Percentiles rank a stretch among this genome's conserved stretches.
Conservation (phyloP, 75 land plant genomes). For the Sequoiadendron giganteum region DNA sequence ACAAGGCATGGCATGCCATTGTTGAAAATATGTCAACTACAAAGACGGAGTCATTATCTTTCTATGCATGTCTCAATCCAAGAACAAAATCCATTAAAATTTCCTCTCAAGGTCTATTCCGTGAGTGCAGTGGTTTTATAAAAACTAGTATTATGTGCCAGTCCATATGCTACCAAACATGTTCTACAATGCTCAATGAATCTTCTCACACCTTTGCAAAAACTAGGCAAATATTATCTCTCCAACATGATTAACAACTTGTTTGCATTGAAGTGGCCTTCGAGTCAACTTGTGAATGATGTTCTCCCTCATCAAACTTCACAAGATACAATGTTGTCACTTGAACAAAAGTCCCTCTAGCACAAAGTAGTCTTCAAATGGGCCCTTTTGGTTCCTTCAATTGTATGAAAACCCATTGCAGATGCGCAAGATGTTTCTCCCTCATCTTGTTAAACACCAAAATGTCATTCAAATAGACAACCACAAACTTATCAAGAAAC, state of each 20-base stretch:
- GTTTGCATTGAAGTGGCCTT: not conserved
- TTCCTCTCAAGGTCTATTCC: slow-evolving; percentile 8
- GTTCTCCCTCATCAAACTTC: no score
- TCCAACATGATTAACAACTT: not conserved
- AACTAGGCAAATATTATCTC: slow-evolving; percentile 11
- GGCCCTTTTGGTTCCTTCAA: no score
- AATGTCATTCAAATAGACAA: no score
- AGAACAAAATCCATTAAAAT: slow-evolving; percentile 16
- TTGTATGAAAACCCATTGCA: no score
- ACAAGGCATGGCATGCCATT: slow-evolving; percentile 33
- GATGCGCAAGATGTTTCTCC: no score
- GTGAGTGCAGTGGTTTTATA: slow-evolving; percentile 19
- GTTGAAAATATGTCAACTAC: slow-evolving; percentile 10
- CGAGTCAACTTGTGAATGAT: no score
- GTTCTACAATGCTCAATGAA: slow-evolving; percentile 4
- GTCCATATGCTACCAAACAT: slow-evolving; percentile 15
- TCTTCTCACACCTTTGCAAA: slow-evolving; percentile 8
- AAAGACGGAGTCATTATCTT: slow-evolving; percentile 19
- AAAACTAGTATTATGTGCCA: slow-evolving; percentile 5
- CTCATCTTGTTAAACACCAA: no score
- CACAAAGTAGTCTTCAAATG: no score
- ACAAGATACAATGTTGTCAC: no score
- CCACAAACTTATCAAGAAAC: no score
- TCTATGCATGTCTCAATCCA: slow-evolving; percentile 1
- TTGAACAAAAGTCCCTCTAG: no score